phyloP scores from a whole-genome alignment of 2,329 filamentous ascomycete species.

The Hysterium pulicare region DNA sequence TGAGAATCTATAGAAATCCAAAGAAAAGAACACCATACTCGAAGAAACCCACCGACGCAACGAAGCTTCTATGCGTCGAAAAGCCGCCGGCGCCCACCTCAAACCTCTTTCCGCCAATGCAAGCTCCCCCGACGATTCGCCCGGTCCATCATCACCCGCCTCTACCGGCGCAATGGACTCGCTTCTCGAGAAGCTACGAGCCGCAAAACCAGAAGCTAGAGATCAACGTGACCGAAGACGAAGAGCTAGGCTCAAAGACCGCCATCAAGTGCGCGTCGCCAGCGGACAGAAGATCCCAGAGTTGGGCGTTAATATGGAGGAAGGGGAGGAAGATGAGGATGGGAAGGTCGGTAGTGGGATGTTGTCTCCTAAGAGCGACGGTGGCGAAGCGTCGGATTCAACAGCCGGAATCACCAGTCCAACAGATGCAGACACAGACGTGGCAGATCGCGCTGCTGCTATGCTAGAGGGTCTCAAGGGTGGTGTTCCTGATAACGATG shows the following conservation, averaged over 20 bases:
- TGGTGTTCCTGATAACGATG: conserved; percentile 51
- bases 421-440: conserved; percentile 60
- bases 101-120: conserved; percentile 45
- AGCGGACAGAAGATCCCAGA: conserved; percentile 88
- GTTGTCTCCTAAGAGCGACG: conserved; percentile 49
- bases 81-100: conserved; percentile 60
- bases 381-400: conserved; percentile 22
- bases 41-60: conserved; percentile 83
- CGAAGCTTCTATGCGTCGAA: conserved; percentile 89
- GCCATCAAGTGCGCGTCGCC: conserved; percentile 83
- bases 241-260: conserved; percentile 82
- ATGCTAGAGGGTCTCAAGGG: conserved; percentile 79
- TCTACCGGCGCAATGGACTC: conserved; percentile 93
- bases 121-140: conserved; percentile 40
- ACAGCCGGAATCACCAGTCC: conserved; percentile 28
- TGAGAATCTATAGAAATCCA: conserved; percentile 63
- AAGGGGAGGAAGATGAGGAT: conserved; percentile 42
- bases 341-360: conserved; percentile 17
- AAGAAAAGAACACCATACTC: conserved; percentile 80
- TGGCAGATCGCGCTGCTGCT: conserved; percentile 79
- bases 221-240: conserved; percentile 87
- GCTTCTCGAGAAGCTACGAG: conserved; percentile 88
- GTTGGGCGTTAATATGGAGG: conserved; percentile 51
- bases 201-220: conserved; percentile 82
- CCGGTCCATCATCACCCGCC: conserved; percentile 53